phyloP scores from a whole-genome alignment of 1,284 basidiomycete genomes.

The Xerocomus amazonicus region DNA sequence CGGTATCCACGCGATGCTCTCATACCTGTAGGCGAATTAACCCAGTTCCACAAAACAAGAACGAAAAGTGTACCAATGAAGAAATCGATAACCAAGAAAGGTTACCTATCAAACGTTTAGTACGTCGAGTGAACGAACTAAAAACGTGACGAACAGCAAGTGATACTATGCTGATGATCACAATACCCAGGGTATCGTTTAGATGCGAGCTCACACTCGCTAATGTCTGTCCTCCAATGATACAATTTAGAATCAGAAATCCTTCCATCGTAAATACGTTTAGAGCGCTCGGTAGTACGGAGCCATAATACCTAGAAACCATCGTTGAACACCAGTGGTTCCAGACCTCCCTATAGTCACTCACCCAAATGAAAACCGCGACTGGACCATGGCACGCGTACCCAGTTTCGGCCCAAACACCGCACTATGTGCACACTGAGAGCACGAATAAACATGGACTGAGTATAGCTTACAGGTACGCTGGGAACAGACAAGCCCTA shows the following conservation, averaged over 20 bases:
- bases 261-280: constrained; percentile 65
- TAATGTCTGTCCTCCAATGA: constrained; percentile 73
- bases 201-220: constrained; percentile 53
- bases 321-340: not conserved
- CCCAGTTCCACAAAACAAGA: not conserved
- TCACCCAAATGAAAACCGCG: constrained; percentile 54
- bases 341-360: not conserved
- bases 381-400: constrained; percentile 60
- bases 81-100: constrained; percentile 60
- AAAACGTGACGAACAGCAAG: constrained; percentile 45
- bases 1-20: constrained; percentile 64
- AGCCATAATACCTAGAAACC: constrained; percentile 53
- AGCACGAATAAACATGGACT: not conserved
- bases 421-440: constrained; percentile 35
- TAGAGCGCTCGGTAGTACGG: constrained; percentile 58
- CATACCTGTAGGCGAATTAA: constrained; percentile 36
- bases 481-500: constrained; percentile 38
- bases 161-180: constrained; percentile 69
- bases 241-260: constrained; percentile 69
- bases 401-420: constrained; percentile 62
- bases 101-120: constrained; percentile 36
- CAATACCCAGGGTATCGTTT: constrained; percentile 64
- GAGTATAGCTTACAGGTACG: constrained; percentile 49
- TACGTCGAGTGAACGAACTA: not conserved
- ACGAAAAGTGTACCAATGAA: constrained; percentile 45